Evolutionary conservation across 106 monocot species (phyloP).

Genomic region (Apostasia shenzhenica): DNA sequence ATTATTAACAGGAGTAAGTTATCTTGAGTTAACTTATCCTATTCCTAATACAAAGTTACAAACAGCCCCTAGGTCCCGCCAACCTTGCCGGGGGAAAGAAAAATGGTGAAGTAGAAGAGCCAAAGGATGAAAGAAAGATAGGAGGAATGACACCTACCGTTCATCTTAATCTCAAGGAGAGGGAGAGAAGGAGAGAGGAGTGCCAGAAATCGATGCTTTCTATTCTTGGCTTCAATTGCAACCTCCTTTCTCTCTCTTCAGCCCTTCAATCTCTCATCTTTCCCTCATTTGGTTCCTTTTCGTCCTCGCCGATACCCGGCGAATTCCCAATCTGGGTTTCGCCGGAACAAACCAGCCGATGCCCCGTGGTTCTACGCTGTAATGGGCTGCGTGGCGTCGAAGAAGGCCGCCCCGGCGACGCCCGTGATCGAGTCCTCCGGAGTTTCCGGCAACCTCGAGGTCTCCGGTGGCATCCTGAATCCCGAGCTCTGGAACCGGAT

Average conservation of each 20-base stretch:
- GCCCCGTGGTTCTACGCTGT: neutral
- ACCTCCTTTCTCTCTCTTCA: neutral
- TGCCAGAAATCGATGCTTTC: neutral
- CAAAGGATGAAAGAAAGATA: too few relatives aligned
- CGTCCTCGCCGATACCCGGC: neutral
- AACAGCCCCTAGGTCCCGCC: too few relatives aligned
- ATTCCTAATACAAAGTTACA: too few relatives aligned
- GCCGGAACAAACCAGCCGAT: conserved; percentile 2
- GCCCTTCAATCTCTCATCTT: neutral
- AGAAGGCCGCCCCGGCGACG: conserved; percentile 31
- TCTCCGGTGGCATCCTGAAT: conserved; percentile 10
- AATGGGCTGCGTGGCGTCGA: conserved; percentile 84
- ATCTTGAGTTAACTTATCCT: too few relatives aligned
- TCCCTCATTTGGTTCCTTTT: neutral
- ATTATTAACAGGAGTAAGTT: too few relatives aligned
- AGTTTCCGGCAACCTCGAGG: conserved; percentile 13
- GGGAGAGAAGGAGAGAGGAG: too few relatives aligned
- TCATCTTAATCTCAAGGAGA: too few relatives aligned
- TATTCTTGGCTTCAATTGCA: neutral
- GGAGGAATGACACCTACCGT: too few relatives aligned
- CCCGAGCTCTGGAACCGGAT: conserved; percentile 18
- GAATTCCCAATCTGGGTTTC: neutral
- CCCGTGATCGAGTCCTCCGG: conserved; percentile 36
- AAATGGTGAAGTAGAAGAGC: too few relatives aligned
- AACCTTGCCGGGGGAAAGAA: too few relatives aligned